Evolutionary conservation across 768 basidiomycete species (phyloP), one percentile per base, ranked within the genome.

Genomic region (Tremella fuciformis): DNA sequence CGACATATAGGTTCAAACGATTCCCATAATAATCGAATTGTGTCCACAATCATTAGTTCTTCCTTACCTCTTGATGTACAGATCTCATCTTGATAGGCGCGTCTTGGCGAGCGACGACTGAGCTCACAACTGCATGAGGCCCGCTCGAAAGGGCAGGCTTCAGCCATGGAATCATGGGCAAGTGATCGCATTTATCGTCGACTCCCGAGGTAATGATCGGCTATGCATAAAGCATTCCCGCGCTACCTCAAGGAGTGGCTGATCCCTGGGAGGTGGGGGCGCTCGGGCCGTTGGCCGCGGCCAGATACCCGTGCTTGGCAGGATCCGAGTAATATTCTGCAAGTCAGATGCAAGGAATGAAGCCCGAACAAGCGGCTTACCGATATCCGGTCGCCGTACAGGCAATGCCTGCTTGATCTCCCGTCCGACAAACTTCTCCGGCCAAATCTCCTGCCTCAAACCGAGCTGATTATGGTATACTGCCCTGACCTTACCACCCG

Each of bases 401-500:
- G 91, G 91, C 9, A 86, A 85, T 9, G 91, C 92, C 53, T 83
- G 80, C 56, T 82, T 78, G 54, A 86, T 83, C 70, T 91, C 88
- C 18, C 81, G 83, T 26, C 84, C 82, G 3, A 85, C 85, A 64
- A 73, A 80, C 56, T 71, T 70, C 16, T 78, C 67, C 3, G 79
- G 79, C 46, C 65, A 67, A 13, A 74, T 55, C 39, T 77, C 74
- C 42, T 72, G 89, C 38, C 85, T 83, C 49, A 98, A 82, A 0
- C 89, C 86, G 34, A 96, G 82, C 18, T 83, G 77, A 77, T 98
- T 98, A 79, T 94, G 91, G 76, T 89, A 94, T 71, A 89, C 87
- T 79, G 91, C 92, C 47, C 87, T 84, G 37, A 97, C 84, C 49
- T 84, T 83, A 22, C 94, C 94, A 21, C 92, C 91, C 9, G 80